Evolutionary conservation across 495 filamentous ascomycete species (phyloP), one percentile per base, ranked within the genome.

Genomic region (Neurospora sp.): DNA sequence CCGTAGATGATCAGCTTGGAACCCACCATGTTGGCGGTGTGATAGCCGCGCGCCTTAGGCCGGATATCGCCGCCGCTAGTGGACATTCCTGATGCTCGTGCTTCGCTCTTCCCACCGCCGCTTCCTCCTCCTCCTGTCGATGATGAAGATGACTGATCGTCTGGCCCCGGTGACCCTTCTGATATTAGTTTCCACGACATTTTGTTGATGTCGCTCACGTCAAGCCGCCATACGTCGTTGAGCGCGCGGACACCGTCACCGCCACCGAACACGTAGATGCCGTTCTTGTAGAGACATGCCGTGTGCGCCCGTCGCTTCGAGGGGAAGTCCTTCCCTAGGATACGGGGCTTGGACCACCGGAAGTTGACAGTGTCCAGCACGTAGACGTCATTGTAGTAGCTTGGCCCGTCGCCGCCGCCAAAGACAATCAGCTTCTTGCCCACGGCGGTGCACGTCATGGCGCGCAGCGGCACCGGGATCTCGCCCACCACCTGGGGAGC

Each of bases 11-110:
- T 90, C 40, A 91, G 84, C 78, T 91, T 91, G 75, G 82, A 83
- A 40, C 89, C 89, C 42, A 91, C 89, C 86, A 91, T 90, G 77
- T 90, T 90, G 41, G 89, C 89, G 16, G 89, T 91, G 77, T 91
- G 89, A 74, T 91, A 91, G 12, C 89, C 89, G 45, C 89, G 80
- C 37, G 89, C 87, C 74, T 88, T 88, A 10, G 89, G 89, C 31
- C 82, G 81, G 45, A 78, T 74, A 2, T 81, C 81, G 10, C 71
- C 74, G 14, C 40, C 42, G 17, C n/a, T 37, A 9, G 61, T 69
- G 27, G 68, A 20, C 40, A n/a, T 53, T 42, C 1, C 71, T 70
- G 48, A 61, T 35, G 27, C 53, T 61, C 53, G 22, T 35, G 16
- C 59, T 44, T 72, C 70, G 41, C 70, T 53, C 22, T 73, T 70